phyloP scores from a whole-genome alignment of 2,329 filamentous ascomycete species.

The Cercospora zeina region DNA sequence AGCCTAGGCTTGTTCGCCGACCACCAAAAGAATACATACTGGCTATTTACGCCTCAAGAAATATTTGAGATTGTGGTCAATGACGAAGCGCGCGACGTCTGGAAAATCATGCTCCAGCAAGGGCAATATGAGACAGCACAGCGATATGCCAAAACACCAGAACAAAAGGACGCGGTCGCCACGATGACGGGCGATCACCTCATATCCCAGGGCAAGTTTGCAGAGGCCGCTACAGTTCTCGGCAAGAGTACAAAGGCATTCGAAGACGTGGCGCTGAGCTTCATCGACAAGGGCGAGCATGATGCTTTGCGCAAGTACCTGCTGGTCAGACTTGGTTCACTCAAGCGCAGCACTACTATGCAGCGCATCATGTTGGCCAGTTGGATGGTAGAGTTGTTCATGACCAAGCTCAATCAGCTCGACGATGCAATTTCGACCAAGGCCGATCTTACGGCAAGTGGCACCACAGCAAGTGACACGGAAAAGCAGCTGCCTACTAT shows the following conservation, averaged over 20 bases:
- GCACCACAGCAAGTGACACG: constrained; percentile 62
- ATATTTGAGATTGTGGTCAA: constrained; percentile 92
- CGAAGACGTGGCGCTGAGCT: constrained; percentile 86
- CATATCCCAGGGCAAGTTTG: constrained; percentile 74
- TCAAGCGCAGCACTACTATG: constrained; percentile 84
- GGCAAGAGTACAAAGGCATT: constrained; percentile 96
- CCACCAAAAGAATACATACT: constrained; percentile 92
- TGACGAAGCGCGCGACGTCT: constrained; percentile 88
- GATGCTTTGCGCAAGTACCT: constrained; percentile 91
- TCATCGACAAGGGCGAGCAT: constrained; percentile 86
- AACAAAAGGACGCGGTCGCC: constrained; percentile 87
- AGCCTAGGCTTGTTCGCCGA: constrained; percentile 85
- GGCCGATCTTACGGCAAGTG: constrained; percentile 69
- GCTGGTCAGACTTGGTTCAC: constrained; percentile 74
- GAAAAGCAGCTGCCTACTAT: constrained; percentile 69
- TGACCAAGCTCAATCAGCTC: constrained; percentile 92
- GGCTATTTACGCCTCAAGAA: constrained; percentile 87
- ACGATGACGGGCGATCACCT: constrained; percentile 89
- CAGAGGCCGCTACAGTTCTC: constrained; percentile 85
- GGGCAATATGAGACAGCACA: constrained; percentile 88
- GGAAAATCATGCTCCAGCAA: constrained; percentile 86
- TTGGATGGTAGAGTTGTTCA: constrained; percentile 94
- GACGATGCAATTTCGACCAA: constrained; percentile 92
- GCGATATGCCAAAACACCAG: constrained; percentile 74
- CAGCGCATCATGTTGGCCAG: constrained; percentile 92